Conservation (phyloP, 345 rosid species). For the Eutrema yunnanense region DNA sequence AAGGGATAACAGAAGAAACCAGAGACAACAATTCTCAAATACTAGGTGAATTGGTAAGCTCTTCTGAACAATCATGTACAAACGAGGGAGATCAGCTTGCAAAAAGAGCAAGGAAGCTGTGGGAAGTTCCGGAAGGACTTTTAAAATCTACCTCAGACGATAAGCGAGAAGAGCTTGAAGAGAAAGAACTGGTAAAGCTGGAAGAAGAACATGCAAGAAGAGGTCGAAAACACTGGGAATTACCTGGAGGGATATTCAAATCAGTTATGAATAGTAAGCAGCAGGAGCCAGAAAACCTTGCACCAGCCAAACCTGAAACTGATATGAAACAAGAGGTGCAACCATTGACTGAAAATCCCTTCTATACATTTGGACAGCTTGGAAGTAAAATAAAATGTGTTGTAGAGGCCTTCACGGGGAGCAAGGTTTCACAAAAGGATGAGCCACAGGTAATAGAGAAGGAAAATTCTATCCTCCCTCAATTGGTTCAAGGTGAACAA, state of each 20-base stretch:
- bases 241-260: constrained; percentile 23
- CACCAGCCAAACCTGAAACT: constrained; percentile 30
- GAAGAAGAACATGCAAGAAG: constrained; percentile 35
- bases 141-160: constrained; percentile 24
- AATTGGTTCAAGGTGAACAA: constrained; percentile 30
- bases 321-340: constrained; percentile 27
- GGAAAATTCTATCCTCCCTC: constrained; percentile 19
- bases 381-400: constrained; percentile 27
- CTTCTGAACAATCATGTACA: constrained; percentile 16
- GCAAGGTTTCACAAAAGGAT: constrained; percentile 30
- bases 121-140: constrained; percentile 25
- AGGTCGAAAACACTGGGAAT: constrained; percentile 33
- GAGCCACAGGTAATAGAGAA: constrained; percentile 30
- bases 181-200: constrained; percentile 28
- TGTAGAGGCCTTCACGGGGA: constrained; percentile 33
- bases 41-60: constrained; percentile 9
- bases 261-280: constrained; percentile 22
- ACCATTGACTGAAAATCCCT: constrained; percentile 25
- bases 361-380: constrained; percentile 33
- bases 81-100: constrained; percentile 29
- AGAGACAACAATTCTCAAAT: constrained; percentile 24
- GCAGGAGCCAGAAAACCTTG: constrained; percentile 31
- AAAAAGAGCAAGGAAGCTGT: constrained; percentile 25
- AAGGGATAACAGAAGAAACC: constrained; percentile 31
- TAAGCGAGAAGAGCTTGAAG: constrained; percentile 32